Conservation (phyloP, 2,329 filamentous ascomycete species). For the Sphaerostilbella broomeana region DNA sequence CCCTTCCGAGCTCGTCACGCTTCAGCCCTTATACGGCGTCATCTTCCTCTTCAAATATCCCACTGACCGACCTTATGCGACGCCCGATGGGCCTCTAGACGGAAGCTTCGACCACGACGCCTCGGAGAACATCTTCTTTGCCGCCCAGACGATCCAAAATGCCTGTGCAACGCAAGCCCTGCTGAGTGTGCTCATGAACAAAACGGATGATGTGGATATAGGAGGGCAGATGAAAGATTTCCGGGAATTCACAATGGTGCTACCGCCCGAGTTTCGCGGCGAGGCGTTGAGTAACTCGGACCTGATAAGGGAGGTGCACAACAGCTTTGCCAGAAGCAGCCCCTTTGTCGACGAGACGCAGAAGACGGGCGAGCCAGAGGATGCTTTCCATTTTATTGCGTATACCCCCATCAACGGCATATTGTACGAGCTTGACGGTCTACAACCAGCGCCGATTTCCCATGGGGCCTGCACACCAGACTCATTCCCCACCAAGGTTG, state of each 20-base stretch:
- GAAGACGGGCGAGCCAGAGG: conserved; percentile 60
- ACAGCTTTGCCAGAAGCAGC: conserved; percentile 79
- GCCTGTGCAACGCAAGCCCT: conserved; percentile 96
- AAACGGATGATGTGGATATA: conserved; percentile 63
- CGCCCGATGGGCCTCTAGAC: conserved; percentile 62
- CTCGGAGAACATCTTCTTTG: conserved; percentile 80
- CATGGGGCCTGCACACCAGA: conserved; percentile 69
- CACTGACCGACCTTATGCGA: conserved; percentile 57
- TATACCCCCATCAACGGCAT: conserved; percentile 75
- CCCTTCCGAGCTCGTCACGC: conserved; percentile 60
- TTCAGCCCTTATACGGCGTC: conserved; percentile 82
- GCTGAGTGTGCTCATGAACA: conserved; percentile 85
- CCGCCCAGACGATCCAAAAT: conserved; percentile 95
- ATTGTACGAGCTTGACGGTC: conserved; percentile 90
- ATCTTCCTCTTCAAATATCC: conserved; percentile 99
- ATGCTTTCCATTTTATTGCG: conserved; percentile 96
- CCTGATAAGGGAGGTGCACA: conserved; percentile 73
- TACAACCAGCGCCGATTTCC: conserved; percentile 86
- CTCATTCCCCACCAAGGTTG: conserved; percentile 72
- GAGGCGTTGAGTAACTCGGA: conserved; percentile 58
- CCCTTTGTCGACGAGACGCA: conserved; percentile 92
- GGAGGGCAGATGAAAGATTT: conserved; percentile 67
- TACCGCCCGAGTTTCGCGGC: conserved; percentile 66
- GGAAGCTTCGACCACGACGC: conserved; percentile 74
- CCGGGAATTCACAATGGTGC: conserved; percentile 79